Evolutionary conservation across 2,329 filamentous ascomycete genomes (phyloP).

Genomic region (Elsinoe batatas): DNA sequence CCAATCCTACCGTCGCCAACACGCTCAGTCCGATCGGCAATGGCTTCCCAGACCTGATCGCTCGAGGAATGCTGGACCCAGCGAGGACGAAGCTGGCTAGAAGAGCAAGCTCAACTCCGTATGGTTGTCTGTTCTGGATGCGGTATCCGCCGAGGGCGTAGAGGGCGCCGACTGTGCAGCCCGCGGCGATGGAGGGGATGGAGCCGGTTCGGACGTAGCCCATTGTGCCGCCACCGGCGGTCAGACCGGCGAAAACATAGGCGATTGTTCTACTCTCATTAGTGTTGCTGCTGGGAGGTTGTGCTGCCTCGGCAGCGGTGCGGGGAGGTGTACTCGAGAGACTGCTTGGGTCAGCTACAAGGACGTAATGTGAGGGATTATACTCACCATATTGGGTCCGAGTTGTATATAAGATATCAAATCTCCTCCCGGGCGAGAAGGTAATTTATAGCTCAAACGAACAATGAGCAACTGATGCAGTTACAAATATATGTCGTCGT

Average conservation of each 20-base stretch:
- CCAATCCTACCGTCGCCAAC: conserved; percentile 67
- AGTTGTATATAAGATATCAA: neutral
- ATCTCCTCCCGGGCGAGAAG: too few species aligned
- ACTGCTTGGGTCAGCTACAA: neutral
- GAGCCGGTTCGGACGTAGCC: conserved; percentile 81
- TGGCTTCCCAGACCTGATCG: conserved; percentile 73
- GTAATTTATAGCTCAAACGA: too few species aligned
- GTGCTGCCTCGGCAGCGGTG: neutral
- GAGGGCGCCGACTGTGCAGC: conserved; percentile 67
- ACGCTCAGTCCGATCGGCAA: conserved; percentile 71
- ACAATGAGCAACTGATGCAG: too few species aligned
- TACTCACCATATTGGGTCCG: neutral
- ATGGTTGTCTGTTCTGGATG: conserved; percentile 62
- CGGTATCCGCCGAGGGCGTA: conserved; percentile 76
- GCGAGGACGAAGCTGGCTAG: conserved; percentile 78
- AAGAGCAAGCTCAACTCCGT: conserved; percentile 81
- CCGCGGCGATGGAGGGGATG: conserved; percentile 75
- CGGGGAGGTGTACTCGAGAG: conserved; percentile 13
- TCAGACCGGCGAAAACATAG: conserved; percentile 68
- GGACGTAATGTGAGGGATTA: neutral
- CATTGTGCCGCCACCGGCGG: conserved; percentile 75
- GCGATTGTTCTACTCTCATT: conserved; percentile 42
- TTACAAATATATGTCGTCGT: neutral
- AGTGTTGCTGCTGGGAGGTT: neutral
- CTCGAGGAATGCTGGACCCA: conserved; percentile 75